phyloP scores from a whole-genome alignment of 176 grass and related monocot species.

The Stipa capillata region DNA sequence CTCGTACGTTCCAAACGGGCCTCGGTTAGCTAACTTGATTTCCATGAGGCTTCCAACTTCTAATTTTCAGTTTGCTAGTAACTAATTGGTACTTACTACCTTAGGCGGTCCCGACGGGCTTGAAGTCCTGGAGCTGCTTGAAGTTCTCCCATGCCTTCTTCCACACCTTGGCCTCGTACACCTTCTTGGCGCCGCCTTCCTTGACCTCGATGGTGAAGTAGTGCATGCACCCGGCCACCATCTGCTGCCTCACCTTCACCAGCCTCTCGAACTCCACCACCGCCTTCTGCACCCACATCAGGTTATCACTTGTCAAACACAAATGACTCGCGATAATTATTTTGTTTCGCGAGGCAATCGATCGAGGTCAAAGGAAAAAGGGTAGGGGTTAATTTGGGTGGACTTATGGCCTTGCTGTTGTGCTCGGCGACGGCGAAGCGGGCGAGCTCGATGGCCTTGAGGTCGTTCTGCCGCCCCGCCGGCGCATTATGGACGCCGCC shows the following conservation, averaged over 20 bases:
- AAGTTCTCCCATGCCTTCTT: slow-evolving; percentile 40
- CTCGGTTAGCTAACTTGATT: too few relatives aligned
- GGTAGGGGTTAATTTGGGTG: too few relatives aligned
- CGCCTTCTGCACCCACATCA: slow-evolving; percentile 29
- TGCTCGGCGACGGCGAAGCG: slow-evolving; percentile 67
- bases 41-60: background rate
- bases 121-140: slow-evolving; percentile 49
- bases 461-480: slow-evolving; percentile 44
- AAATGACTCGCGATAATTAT: too few relatives aligned
- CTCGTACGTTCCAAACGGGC: too few relatives aligned
- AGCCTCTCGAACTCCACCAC: slow-evolving; percentile 40
- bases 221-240: slow-evolving; percentile 40
- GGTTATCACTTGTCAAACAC: too few relatives aligned
- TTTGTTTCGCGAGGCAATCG: too few relatives aligned
- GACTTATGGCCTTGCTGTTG: slow-evolving; percentile 51
- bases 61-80: background rate
- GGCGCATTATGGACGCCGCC: slow-evolving; percentile 34
- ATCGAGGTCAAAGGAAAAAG: too few relatives aligned
- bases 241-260: slow-evolving; percentile 42
- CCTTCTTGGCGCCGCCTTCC: slow-evolving; percentile 28
- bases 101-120: background rate
- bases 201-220: slow-evolving; percentile 53
- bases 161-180: slow-evolving; percentile 47
- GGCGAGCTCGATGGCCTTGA: slow-evolving; percentile 36
- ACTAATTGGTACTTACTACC: slow-evolving; percentile 10